A percentile compares a stretch with the other conserved stretches of the same genome.
phyloP scores from a whole-genome alignment of 2,329 filamentous ascomycete genomes.

The Pseudopyrenochaeta lycopersici region DNA sequence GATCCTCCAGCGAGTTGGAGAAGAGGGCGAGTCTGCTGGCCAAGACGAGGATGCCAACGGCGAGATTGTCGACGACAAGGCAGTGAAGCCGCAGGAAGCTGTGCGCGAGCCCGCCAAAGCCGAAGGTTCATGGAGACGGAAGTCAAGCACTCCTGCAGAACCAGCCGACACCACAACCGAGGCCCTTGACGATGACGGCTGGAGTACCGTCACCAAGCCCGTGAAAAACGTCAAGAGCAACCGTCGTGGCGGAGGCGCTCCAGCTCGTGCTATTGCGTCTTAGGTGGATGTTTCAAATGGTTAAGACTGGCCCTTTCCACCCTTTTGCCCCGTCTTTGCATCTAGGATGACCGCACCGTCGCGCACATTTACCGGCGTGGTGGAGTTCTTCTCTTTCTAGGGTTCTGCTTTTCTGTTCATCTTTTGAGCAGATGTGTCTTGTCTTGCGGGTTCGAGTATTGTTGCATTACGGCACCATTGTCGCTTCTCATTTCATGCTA shows the following conservation, averaged over 20 bases:
- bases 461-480: slow-evolving; percentile 26
- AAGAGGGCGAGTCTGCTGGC: slow-evolving; percentile 47
- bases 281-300: slow-evolving; percentile 34
- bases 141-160: slow-evolving; percentile 41
- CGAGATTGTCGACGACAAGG: slow-evolving; percentile 61
- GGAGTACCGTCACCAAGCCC: slow-evolving; percentile 61
- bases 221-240: slow-evolving; percentile 50
- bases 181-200: slow-evolving; percentile 61
- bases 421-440: slow-evolving; percentile 30
- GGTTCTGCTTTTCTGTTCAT: slow-evolving; percentile 31
- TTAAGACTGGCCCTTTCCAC: slow-evolving; percentile 11
- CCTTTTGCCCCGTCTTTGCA: slow-evolving; percentile 20
- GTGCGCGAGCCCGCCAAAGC: slow-evolving; percentile 55
- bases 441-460: slow-evolving; percentile 25
- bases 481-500: slow-evolving; percentile 16
- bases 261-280: slow-evolving; percentile 58
- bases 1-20: slow-evolving; percentile 60
- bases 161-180: slow-evolving; percentile 54
- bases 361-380: slow-evolving; percentile 36
- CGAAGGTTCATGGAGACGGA: slow-evolving; percentile 52
- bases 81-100: slow-evolving; percentile 65
- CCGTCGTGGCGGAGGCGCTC: slow-evolving; percentile 50
- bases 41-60: slow-evolving; percentile 60
- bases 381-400: slow-evolving; percentile 28
- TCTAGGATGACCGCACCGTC: slow-evolving; percentile 37